Base-by-base conservation (phyloP, 495 filamentous ascomycete genomes). In the Pyrenopolyporus hunteri region DNA sequence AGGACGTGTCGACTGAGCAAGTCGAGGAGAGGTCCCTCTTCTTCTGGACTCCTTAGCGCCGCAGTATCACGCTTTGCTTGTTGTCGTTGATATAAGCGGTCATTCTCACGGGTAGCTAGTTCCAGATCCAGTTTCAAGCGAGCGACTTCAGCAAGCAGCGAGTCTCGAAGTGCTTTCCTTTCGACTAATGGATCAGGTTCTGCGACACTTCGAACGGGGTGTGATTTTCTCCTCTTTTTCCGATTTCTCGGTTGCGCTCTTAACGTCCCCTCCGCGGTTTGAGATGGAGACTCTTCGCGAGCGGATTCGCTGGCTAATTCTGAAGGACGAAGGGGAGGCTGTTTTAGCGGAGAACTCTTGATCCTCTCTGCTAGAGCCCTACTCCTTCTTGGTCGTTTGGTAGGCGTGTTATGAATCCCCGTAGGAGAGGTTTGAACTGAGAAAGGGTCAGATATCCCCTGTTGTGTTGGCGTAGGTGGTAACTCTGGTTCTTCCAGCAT, bases 381-480 rank as follows among this genome's bases (percentile, higher is more conserved):
- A 47, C 70, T 75, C 31, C 73, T 70, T 64, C 71, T 74, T 16
- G 74, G 67, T 17, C 74, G 73, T 64, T 72, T 73, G 37, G 80
- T 77, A 14, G 81, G 80, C 2, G 78, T 81, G 45, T 80, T 78
- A 62, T 83, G 80, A 36, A 85, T 83, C 4, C 83, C 82, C 8
- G 67, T 63, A 0, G 81, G 80, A 16, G 82, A 81, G 0, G 78
- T 80, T 53, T 74, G 80, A 22, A 80, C 70, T 3, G 66, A 64
- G 16, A 78, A 70, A 4, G 81, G 80, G 61, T 84, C 81, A 10
- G 71, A 82, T 49, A 87, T 72, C 2, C 84, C 84, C 32, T 79
- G 64, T 52, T 87, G 81, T 25, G 83, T 85, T 14, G 87, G 87
- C 3, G 88, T 91, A 7, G 87, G 87, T 6, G 88, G 89, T 17